Evolutionary conservation across 2,329 filamentous ascomycete species (phyloP), one percentile per base, ranked within the genome.

Genomic region (Blastomyces percursus): DNA sequence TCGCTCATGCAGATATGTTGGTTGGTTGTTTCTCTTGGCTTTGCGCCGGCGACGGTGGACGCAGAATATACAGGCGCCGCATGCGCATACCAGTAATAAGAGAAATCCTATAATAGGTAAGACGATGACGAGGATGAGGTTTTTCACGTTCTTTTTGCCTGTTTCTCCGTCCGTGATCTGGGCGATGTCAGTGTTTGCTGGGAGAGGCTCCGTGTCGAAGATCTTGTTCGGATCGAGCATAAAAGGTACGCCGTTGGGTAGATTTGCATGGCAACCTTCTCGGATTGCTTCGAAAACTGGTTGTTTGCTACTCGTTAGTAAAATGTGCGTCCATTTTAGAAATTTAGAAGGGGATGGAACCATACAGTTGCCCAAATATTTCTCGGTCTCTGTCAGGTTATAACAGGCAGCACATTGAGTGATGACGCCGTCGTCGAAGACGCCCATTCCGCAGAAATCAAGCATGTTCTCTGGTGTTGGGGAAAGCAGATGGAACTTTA

Each of bases 251-350:
- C 73, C 74, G 1, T 69, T 64, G 16, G 67, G 64, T 1, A 76
- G 75, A 50, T 69, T 70, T 64, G 75, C 76, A 59, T 76, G 73
- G 66, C 78, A 80, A 61, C 76, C 75, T 64, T 79, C 76, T 30
- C 78, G 76, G 50, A 79, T 69, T 24, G 77, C 71, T 71, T 80
- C 77, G 44, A 80, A 67, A 66, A 78, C 77, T 79, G 60, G 9
- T 59, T 24, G 50, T 48, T 40, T 21, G 19, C 54, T 56, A 11
- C 21, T 42, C 24, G 32, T 56, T 38, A 61, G 65, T 50, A 58
- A 50, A 66, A 32, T 61, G 63, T 27, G 63, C 6, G 46, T 59
- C 24, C 58, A 38, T 30, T 64, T 42, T 24, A 21, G 6, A 21
- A 16, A 24, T 48, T 21, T 30, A 61, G 46, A n/a, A 11, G 24